Evolutionary conservation across 768 basidiomycete genomes (phyloP), one percentile per base, ranked within the genome.

Genomic region (Steccherinum ochraceum): DNA sequence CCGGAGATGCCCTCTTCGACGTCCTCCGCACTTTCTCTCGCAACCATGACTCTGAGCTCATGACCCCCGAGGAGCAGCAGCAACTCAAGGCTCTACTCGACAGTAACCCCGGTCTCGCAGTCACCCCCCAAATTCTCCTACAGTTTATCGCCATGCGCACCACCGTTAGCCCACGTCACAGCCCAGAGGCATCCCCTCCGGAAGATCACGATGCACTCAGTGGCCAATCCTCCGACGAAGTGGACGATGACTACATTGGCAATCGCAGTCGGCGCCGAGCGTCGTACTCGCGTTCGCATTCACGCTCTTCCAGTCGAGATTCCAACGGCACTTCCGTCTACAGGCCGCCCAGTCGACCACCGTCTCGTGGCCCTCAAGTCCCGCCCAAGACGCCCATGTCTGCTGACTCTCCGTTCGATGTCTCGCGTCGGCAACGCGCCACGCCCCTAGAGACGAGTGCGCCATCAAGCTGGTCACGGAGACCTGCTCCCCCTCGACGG

Each of bases 391-490:
- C 79, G 3, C 75, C 74, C 3, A 66, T 55, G 35, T 49, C 55
- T 58, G 66, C 66, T 40, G 66, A 75, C 26, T 88, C 86, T 0
- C 80, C 80, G 3, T 85, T 91, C 56, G 89, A 91, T 58, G 73
- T 78, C 0, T 77, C 83, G 43, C 74, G 77, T 24, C 69, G 89
- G 52, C 87, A 89, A 61, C 78, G 89, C 18, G 75, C 86, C 7
- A 81, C 81, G 0, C 89, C 88, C 0, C 67, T 89, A 2, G 64
- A 63, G 3, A 69, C 64, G 19, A 70, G 64, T 23, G 79, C 85
- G 1, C 89, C 89, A 0, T 89, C 89, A 2, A 89, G 85, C 57
- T 90, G 88, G 84, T 61, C 77, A 24, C 83, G 80, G 54, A 78
- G 85, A 2, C 86, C 86, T 3, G 86, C 87, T 12, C 82, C 84